Base-by-base conservation (phyloP, 495 filamentous ascomycete species). In the Neurospora sp. region DNA sequence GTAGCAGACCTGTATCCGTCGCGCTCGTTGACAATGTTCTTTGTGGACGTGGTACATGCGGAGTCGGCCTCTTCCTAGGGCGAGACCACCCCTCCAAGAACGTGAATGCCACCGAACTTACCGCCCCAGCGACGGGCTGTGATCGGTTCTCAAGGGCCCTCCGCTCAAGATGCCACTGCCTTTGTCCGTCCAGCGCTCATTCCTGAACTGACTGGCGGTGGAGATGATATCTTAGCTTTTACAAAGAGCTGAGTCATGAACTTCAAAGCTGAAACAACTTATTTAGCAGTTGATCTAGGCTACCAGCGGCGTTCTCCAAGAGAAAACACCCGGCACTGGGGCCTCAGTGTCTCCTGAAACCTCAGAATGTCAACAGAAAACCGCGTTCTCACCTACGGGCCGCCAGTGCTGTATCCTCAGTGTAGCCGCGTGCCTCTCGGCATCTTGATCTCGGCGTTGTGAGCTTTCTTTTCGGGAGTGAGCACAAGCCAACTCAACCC, bases 11-110 rank as follows among this genome's bases (percentile, higher is more conserved):
- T 93, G 76, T 94, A 96, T 48, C 93, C 93, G 77, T 86, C 88
- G 6, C 92, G 86, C 77, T 94, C 91, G 75, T 97, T 96, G 17
- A 91, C 88, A 73, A 98, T 92, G 34, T 90, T 88, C 79, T 96
- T 96, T 21, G 97, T 83, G 76, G 97, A 94, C 0, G 93, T 93
- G 0, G 94, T 94, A 79, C 94, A 97, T 42, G 93, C 93, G 10
- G 90, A 91, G 0, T 93, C 94, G 0, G 94, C 94, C 71, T 92
- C 36, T 88, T 10, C 94, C 94, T 19, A 97, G 85, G 13, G 97
- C 94, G 28, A 98, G 3, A 96, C 86, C 94, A 97, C 96, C 81
- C 97, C 94, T 19, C 94, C 94, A 0, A 92, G 90, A 74, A 90
- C 90, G 38, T 83, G 83, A n/a, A 88, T 80, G 54, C 86, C 86